Evolutionary conservation across 2,329 filamentous ascomycete genomes (phyloP).

Genomic region (Kalmusia sp.): DNA sequence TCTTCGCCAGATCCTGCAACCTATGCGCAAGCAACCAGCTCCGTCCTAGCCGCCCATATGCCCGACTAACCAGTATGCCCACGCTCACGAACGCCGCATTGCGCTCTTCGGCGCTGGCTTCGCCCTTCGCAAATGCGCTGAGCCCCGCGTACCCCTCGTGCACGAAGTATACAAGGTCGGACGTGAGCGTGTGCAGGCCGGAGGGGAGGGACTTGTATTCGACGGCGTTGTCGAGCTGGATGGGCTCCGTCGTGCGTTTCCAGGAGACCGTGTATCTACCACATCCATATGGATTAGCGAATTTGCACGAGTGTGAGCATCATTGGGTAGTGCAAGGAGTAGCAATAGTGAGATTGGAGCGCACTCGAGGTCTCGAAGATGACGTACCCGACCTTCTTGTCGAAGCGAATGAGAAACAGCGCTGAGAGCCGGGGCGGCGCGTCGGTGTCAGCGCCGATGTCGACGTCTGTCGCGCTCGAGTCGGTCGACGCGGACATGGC

Average conservation of each 20-base stretch:
- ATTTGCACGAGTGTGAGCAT: no score
- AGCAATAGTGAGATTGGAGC: neutral
- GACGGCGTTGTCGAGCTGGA: slow-evolving; percentile 79
- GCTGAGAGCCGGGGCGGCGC: slow-evolving; percentile 61
- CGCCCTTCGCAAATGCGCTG: slow-evolving; percentile 87
- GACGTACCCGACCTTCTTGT: slow-evolving; percentile 83
- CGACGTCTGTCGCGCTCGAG: slow-evolving; percentile 39
- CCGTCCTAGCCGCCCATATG: slow-evolving; percentile 82
- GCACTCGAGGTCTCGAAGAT: neutral
- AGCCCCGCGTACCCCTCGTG: slow-evolving; percentile 85
- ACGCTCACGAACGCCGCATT: slow-evolving; percentile 94
- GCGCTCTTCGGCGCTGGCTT: slow-evolving; percentile 78
- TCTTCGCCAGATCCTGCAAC: slow-evolving; percentile 73
- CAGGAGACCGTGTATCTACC: slow-evolving; percentile 80
- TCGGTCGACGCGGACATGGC: slow-evolving; percentile 36
- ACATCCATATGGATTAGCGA: slow-evolving; percentile 16
- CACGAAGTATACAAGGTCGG: slow-evolving; percentile 92
- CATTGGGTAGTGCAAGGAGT: no score
- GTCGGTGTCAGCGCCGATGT: slow-evolving; percentile 21
- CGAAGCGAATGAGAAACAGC: slow-evolving; percentile 88
- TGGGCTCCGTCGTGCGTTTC: slow-evolving; percentile 73
- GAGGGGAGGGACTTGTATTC: slow-evolving; percentile 98
- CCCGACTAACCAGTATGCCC: slow-evolving; percentile 84
- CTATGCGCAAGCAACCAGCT: slow-evolving; percentile 86
- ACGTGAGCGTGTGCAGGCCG: slow-evolving; percentile 84